Evolutionary conservation across 2,329 filamentous ascomycete genomes (phyloP).

Genomic region (Colletotrichum kahawae): DNA sequence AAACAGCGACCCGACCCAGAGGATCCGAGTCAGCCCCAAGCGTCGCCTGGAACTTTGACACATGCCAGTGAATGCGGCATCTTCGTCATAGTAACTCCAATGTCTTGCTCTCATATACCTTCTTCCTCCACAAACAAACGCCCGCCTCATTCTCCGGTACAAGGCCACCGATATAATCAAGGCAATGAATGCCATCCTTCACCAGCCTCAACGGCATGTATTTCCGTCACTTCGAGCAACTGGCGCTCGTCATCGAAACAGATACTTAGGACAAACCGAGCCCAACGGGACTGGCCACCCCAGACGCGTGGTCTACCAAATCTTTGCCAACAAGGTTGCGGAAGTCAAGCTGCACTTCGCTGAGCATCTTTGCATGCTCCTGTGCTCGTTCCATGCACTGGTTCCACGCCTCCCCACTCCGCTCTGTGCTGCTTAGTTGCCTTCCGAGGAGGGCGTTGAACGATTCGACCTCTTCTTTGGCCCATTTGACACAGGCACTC

Average conservation of each 20-base stretch:
- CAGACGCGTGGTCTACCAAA: constrained; percentile 33
- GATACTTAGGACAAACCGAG: constrained; percentile 41
- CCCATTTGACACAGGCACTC: constrained; percentile 97
- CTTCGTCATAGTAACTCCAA: not conserved
- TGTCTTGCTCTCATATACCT: not conserved
- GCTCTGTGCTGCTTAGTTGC: constrained; percentile 86
- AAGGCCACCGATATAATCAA: not conserved
- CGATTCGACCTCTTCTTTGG: constrained; percentile 90
- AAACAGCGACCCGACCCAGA: not conserved
- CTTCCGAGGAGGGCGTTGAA: constrained; percentile 85
- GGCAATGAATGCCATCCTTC: not conserved
- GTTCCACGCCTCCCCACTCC: constrained; percentile 76
- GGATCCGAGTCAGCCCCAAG: not conserved
- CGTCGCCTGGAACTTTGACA: not conserved
- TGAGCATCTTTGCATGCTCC: constrained; percentile 79
- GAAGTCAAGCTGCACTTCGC: constrained; percentile 90
- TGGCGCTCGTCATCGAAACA: not conserved
- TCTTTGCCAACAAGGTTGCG: constrained; percentile 76
- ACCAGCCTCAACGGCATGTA: not conserved
- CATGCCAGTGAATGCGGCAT: not conserved
- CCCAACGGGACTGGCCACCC: constrained; percentile 39
- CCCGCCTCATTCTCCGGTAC: not conserved
- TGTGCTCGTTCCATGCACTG: constrained; percentile 83
- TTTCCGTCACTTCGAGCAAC: not conserved
- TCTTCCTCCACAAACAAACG: not conserved